These are phyloP conservation scores for Medicago ruthenica DNA, from an alignment of 306 rosid species.

Conservation along the genomic window DNA sequence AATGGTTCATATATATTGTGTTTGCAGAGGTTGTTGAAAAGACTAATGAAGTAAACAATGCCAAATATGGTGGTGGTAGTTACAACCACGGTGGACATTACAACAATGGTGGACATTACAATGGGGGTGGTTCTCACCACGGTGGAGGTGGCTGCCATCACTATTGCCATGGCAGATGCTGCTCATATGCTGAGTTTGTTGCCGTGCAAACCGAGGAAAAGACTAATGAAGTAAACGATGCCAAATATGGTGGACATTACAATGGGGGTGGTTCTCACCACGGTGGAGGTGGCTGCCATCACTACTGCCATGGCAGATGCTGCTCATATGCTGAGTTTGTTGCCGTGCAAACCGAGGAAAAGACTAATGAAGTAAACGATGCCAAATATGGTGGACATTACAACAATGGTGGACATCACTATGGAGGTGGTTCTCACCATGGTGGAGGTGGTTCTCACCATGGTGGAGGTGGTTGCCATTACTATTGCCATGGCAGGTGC, in stretches of 20 bases:
- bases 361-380: too few relatives aligned
- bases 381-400: neutral
- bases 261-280: neutral
- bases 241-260: neutral
- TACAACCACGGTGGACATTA: accelerated
- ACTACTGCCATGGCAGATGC: too few relatives aligned
- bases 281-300: neutral
- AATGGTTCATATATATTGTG: neutral
- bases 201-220: neutral
- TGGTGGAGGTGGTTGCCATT: neutral
- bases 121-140: neutral
- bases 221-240: too few relatives aligned
- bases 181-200: neutral
- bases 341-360: neutral
- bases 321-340: neutral
- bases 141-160: neutral
- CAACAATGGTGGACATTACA: neutral
- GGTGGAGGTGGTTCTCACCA: too few relatives aligned
- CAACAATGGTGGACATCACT: neutral
- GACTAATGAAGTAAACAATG: neutral
- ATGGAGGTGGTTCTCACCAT: neutral
- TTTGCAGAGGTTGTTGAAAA: neutral
- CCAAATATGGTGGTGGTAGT: neutral
- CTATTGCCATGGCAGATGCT: too few relatives aligned
- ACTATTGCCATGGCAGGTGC: too few relatives aligned